Evolutionary conservation across 148 eudicot genomes (phyloP).

Genomic region (Suaeda aralocaspica): DNA sequence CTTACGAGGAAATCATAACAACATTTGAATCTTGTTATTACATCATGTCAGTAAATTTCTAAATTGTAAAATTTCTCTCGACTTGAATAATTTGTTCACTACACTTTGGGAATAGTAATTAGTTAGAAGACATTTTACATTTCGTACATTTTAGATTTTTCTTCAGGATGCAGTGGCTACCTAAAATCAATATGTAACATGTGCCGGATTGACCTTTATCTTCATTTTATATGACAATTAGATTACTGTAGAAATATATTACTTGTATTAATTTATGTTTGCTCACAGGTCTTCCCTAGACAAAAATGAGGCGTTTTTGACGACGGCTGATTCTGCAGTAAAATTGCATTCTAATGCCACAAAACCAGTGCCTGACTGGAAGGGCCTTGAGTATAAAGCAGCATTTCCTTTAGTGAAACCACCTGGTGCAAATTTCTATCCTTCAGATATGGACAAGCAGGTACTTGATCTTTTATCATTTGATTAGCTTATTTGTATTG

Average conservation of each 20-base stretch:
- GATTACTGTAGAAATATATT: not conserved
- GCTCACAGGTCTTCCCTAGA: constrained; percentile 76
- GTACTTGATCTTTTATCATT: constrained; percentile 29
- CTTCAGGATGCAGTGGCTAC: not conserved
- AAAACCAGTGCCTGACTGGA: constrained; percentile 69
- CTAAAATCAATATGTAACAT: constrained; percentile 4
- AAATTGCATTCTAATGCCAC: constrained; percentile 63
- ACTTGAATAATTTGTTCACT: too few relatives aligned
- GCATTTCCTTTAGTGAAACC: constrained; percentile 79
- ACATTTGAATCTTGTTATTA: too few relatives aligned
- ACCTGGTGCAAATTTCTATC: constrained; percentile 85
- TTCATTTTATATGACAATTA: not conserved
- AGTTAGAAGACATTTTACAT: too few relatives aligned
- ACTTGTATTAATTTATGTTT: constrained; percentile 7
- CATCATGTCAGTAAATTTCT: too few relatives aligned
- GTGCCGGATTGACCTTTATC: not conserved
- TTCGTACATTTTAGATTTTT: too few relatives aligned
- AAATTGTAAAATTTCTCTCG: too few relatives aligned
- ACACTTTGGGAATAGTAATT: too few relatives aligned
- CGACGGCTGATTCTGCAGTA: constrained; percentile 82
- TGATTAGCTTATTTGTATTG: not conserved
- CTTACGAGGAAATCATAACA: too few relatives aligned
- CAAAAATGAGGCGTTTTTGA: constrained; percentile 71
- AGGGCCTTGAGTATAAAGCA: constrained; percentile 75
- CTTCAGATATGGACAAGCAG: constrained; percentile 91